Evolutionary conservation across 176 grass and related monocot genomes (phyloP), one percentile per base, ranked within the genome.

Genomic region (Cocos nucifera): DNA sequence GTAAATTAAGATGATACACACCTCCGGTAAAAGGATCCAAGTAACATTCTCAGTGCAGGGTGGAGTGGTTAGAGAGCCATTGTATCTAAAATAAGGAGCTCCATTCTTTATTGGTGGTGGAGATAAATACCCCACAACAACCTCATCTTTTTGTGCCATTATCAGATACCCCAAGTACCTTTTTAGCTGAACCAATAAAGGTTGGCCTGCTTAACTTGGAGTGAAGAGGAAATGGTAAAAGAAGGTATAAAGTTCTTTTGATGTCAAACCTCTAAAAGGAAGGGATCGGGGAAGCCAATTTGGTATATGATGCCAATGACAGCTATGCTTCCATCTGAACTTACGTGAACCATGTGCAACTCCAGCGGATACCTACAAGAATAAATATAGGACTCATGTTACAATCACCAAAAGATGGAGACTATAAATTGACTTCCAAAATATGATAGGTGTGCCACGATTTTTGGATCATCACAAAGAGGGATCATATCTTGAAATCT

Each of bases 61-160:
- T 3, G 68, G 35, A 51, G 68, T 71, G 22, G 68, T 71, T 9
- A 71, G 22, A 71, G 68, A 71, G 3, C 68, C 68, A 21, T 0
- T 0, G 23, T 71, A 71, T 27, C 56, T 59, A 4, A 29, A 71
- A 39, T 71, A 71, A 19, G 4, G 2, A 59, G 22, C 21, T 18
- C 21, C 2, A 3, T 6, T 5, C 5, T 0, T 17, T 20, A 22
- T 2, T 7, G 1, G 4, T 25, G 56, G 56, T 27, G 68, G 68
- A 10, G 1, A 0, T 51, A 51, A 14, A 23, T 1, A 0, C 7
- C 68, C 56, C 16, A 56, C 17, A 22, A 7, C 4, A 2, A 71
- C 17, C 6, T 27, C 17, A 15, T 27, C n/a, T 14, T 5, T 7
- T 30, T 18, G 22, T 14, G 0, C 19, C 1, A 0, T 6, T 17